Evolutionary conservation across 1,284 basidiomycete species (phyloP), one percentile per base, ranked within the genome.

Genomic region (Fomitopsis betulina): DNA sequence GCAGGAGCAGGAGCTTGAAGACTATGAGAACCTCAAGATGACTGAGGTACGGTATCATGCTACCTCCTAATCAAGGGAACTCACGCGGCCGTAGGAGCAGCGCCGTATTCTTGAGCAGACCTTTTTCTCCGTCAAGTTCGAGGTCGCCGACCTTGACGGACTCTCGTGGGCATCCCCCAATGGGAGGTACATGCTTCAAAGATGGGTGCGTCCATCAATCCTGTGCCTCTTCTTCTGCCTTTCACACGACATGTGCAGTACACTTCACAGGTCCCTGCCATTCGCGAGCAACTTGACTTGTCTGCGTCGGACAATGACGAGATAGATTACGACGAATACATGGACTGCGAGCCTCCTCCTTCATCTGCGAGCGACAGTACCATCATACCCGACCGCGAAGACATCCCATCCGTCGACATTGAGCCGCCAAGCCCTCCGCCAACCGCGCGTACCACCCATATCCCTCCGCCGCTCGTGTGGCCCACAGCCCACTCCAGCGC

Each of bases 101-200:
- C 66, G 71, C 38, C 68, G 72, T 30, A 68, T 68, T 1, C 69
- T 80, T 21, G 33, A 74, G n/a, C 65, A 68, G 52, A 73, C 78
- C 5, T 80, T 81, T 54, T 65, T 63, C 35, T 70, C 71, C 2
- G 80, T 81, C 45, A 80, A 79, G 58, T 73, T 74, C 7, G 80
- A 81, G 53, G 80, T 80, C 61, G 70, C 69, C 56, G 79, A 81
- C 63, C 71, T 81, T 12, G 79, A 81, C 55, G 80, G 80, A 3
- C 58, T 79, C n/a, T 70, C 59, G 1, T 63, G 62, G 62, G 27
- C 55, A 7, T 42, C 55, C 3, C 60, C 60, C 10, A 33, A 21
- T 2, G 57, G 57, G 3, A 37, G 38, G 15, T 23, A 37, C 42
- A 23, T 51, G 35, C 57, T 61, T 12, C 47, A 25, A n/a, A 7